Evolutionary conservation across 2,329 filamentous ascomycete genomes (phyloP).

Genomic region (Ascosphaera aggregata): DNA sequence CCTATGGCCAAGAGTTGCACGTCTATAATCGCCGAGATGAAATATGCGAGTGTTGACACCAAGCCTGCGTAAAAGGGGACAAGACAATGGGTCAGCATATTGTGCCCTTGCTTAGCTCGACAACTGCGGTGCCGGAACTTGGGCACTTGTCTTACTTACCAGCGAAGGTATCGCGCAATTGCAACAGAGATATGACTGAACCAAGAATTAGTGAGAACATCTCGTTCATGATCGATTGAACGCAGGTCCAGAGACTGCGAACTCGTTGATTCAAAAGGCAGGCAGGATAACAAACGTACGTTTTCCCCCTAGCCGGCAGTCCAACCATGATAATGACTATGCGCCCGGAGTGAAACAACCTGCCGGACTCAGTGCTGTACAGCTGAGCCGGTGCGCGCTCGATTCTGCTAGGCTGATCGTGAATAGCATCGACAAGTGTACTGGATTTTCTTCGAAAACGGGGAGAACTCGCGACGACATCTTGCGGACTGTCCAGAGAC

Average conservation of each 20-base stretch:
- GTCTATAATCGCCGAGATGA: constrained; percentile 86
- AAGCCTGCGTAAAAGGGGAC: too few relatives aligned
- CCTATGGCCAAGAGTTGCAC: constrained; percentile 66
- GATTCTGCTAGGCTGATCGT: constrained; percentile 65
- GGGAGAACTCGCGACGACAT: constrained; percentile 76
- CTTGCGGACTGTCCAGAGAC: constrained; percentile 83
- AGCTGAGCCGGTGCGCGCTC: constrained; percentile 86
- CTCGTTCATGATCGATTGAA: too few relatives aligned
- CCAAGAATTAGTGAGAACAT: constrained; percentile 3
- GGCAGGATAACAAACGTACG: too few relatives aligned
- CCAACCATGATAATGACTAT: constrained; percentile 97
- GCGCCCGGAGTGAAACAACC: constrained; percentile 86
- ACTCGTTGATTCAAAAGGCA: too few relatives aligned
- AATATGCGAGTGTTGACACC: constrained; percentile 97
- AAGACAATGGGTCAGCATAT: too few relatives aligned
- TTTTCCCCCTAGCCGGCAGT: constrained; percentile 85
- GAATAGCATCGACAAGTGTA: constrained; percentile 91
- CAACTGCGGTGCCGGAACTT: too few relatives aligned
- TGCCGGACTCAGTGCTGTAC: constrained; percentile 93
- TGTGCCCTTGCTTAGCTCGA: too few relatives aligned
- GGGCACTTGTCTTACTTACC: too few relatives aligned
- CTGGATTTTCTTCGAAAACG: constrained; percentile 82
- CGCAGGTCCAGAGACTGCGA: too few relatives aligned
- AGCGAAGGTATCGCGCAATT: constrained; percentile 78
- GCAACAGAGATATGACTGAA: constrained; percentile 79